Conservation (phyloP, 2,329 filamentous ascomycete genomes). For the Magnaporthiopsis incrustans region DNA sequence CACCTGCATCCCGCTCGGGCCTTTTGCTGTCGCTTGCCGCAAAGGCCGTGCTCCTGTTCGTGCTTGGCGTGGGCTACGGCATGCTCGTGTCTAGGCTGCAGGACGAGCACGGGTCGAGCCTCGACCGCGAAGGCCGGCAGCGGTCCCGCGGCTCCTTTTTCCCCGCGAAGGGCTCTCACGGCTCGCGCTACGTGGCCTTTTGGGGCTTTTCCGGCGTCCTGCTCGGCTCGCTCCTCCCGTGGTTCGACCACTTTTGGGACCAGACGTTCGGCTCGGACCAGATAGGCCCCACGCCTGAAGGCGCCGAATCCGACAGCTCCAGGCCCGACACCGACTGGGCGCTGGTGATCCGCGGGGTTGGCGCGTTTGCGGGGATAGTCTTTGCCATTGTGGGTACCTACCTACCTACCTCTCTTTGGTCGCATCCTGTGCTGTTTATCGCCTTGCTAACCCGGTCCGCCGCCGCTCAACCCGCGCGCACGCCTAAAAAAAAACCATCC, state of each 20-base stretch:
- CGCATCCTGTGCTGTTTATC: not conserved
- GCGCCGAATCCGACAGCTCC: constrained; percentile 19
- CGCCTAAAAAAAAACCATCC: constrained; percentile 3
- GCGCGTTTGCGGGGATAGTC: constrained; percentile 53
- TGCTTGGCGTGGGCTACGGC: constrained; percentile 76
- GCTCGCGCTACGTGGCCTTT: constrained; percentile 63
- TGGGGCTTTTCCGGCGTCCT: constrained; percentile 78
- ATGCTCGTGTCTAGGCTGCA: constrained; percentile 74
- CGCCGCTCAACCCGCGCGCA: too few relatives aligned
- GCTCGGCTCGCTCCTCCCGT: constrained; percentile 74
- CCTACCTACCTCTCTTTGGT: not conserved
- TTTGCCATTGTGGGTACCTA: constrained; percentile 63
- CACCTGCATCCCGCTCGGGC: constrained; percentile 16
- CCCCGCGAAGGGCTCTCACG: constrained; percentile 28
- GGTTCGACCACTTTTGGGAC: constrained; percentile 72
- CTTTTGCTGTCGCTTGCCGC: constrained; percentile 42
- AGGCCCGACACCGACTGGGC: constrained; percentile 63
- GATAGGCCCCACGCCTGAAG: constrained; percentile 19
- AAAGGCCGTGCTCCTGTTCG: constrained; percentile 61
- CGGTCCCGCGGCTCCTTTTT: not conserved
- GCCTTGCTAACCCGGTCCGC: not conserved
- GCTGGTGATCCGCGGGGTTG: constrained; percentile 47
- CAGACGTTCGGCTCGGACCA: constrained; percentile 30
- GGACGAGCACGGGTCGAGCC: constrained; percentile 49
- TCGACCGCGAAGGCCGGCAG: not conserved